phyloP scores from a whole-genome alignment of 495 filamentous ascomycete genomes.

The Cladorrhinum samala region DNA sequence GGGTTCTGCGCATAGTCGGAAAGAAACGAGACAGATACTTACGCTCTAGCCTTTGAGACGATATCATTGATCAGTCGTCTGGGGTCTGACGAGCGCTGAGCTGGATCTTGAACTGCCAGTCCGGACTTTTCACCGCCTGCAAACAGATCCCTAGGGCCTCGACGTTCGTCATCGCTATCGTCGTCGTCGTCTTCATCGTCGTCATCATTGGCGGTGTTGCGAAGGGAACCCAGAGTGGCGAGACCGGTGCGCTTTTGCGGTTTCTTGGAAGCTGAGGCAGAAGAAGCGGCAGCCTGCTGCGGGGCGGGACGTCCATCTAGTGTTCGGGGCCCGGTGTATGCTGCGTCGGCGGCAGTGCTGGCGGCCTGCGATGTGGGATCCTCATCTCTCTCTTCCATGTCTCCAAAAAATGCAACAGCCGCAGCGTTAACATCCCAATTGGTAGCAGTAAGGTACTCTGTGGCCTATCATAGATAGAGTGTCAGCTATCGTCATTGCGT shows the following conservation, averaged over 20 bases:
- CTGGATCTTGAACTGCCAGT: conserved; percentile 86
- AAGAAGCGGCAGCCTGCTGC: conserved; percentile 29
- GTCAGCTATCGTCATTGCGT: conserved; percentile 1
- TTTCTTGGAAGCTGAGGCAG: conserved; percentile 34
- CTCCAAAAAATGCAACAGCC: conserved; percentile 61
- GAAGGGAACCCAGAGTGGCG: conserved; percentile 52
- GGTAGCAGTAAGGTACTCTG: conserved; percentile 59
- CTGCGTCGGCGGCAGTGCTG: conserved; percentile 23
- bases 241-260: conserved; percentile 45
- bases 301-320: conserved; percentile 51
- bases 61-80: conserved; percentile 70
- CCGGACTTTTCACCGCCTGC: conserved; percentile 96
- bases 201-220: conserved; percentile 45
- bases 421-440: conserved; percentile 66
- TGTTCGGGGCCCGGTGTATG: conserved; percentile 50
- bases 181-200: conserved; percentile 55
- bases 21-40: conserved; percentile 21
- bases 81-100: conserved; percentile 46
- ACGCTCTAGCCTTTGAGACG: conserved; percentile 76
- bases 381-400: conserved; percentile 52
- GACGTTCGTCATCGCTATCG: conserved; percentile 54
- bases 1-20: not conserved
- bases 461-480: conserved; percentile 49
- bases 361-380: conserved; percentile 11
- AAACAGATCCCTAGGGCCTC: conserved; percentile 73